Conservation (phyloP, 2,329 filamentous ascomycete species). For the Elsinoe ampelina region DNA sequence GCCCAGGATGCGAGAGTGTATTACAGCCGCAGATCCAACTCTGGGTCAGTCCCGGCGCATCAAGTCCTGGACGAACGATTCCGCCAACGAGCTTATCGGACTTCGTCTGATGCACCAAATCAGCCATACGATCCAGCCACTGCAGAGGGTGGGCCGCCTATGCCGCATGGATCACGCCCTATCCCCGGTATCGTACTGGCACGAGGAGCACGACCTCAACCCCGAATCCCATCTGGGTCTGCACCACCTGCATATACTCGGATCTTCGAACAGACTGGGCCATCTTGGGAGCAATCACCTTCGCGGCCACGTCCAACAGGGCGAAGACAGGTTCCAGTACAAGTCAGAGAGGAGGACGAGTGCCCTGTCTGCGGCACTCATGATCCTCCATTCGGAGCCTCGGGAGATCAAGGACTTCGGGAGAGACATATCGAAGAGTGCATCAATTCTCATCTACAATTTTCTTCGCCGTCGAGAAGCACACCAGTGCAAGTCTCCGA, state of each 20-base stretch:
- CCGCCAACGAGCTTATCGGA: not conserved
- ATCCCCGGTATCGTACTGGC: constrained; percentile 1
- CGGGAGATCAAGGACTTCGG: constrained; percentile 11
- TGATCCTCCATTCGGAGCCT: constrained; percentile 47
- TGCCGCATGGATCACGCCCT: not conserved
- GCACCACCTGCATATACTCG: constrained; percentile 15
- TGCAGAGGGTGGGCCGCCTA: not conserved
- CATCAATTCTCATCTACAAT: constrained; percentile 19
- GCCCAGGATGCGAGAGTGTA: constrained; percentile 3
- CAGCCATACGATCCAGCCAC: not conserved
- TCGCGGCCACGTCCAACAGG: not conserved
- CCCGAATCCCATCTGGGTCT: constrained; percentile 11
- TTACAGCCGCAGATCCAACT: not conserved
- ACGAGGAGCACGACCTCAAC: not conserved
- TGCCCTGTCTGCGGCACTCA: constrained; percentile 63
- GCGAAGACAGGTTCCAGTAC: constrained; percentile 16
- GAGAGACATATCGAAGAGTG: constrained; percentile 21
- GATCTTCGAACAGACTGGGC: not conserved
- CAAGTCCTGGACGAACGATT: constrained; percentile 6
- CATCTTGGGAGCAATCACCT: not conserved
- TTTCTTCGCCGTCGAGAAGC: constrained; percentile 10
- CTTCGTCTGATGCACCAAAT: not conserved
- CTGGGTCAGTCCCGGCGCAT: not conserved
- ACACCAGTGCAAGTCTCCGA: constrained; percentile 1
- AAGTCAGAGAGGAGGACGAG: constrained; percentile 59